Evolutionary conservation across 176 grass and related monocot genomes (phyloP), one percentile per base, ranked within the genome.

Genomic region (bread wheat (Triticum aestivum)): DNA sequence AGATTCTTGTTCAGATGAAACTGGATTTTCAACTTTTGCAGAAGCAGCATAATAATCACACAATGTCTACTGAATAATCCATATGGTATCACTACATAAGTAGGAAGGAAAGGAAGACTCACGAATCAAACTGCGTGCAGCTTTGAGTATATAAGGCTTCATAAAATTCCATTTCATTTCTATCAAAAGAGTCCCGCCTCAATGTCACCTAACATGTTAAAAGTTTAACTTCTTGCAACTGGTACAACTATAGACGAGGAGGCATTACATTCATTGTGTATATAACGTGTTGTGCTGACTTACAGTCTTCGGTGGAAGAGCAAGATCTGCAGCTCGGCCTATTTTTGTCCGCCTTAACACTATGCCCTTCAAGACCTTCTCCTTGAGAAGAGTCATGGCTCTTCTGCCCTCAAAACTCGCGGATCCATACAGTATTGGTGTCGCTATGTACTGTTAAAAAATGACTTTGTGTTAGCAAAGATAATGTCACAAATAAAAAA

Each of bases 111-210:
- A 39, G 17, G 37, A 75, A 42, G 77, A 94, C 93, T 80, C 87
- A 99, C 97, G 94, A 91, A 89, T 96, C 94, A 92, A 99, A 99
- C 39, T 99, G 94, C 1, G 91, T 86, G 37, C 92, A 78, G 27
- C 97, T 96, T 83, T 99, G 94, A 75, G 94, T 99, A 83, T 96
- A 99, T 47, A 99, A 85, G 84, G 97, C 92, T 91, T 99, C 97
- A 87, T 99, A 99, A 76, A 99, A 99, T 79, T 96, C 94, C 34
- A 91, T 84, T 80, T 99, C 97, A 18, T 89, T 91, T 78, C 75
- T 91, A 90, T 99, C 97, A 70, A 99, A 87, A 15, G 87, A 81
- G 75, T 96, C 94, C 66, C 93, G 82, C 90, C 94, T 96, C 67
- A 99, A 73, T 80, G 87, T 85, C 84, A 99, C 97, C 97, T 99